Evolutionary conservation across 768 basidiomycete species (phyloP).

Genomic region (Auricularia auricula-judae): DNA sequence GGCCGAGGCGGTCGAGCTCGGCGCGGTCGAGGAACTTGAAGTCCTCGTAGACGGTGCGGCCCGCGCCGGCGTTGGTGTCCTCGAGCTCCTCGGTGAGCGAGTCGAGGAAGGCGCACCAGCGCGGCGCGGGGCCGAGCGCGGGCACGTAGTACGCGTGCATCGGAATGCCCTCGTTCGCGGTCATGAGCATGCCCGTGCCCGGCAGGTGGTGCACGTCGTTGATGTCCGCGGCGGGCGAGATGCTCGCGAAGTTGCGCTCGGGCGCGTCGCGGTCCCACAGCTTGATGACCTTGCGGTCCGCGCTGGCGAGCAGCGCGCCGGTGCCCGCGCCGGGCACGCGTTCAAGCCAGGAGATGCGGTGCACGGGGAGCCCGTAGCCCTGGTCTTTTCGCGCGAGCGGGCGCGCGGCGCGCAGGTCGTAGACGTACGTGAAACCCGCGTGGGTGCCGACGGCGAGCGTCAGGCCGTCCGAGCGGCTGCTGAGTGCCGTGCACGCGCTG

Average conservation of each 20-base stretch:
- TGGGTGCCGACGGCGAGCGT: conserved; percentile 92
- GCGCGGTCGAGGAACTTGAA: conserved; percentile 90
- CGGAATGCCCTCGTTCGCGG: conserved; percentile 93
- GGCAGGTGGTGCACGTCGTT: conserved; percentile 88
- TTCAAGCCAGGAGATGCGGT: conserved; percentile 80
- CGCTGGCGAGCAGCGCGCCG: conserved; percentile 60
- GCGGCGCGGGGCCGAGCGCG: conserved; percentile 90
- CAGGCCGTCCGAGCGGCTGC: conserved; percentile 79
- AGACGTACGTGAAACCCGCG: conserved; percentile 87
- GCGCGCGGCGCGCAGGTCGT: conserved; percentile 78
- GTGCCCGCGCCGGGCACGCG: conserved; percentile 71
- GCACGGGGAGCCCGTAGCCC: conserved; percentile 87
- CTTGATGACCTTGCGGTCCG: conserved; percentile 95
- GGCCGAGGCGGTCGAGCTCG: conserved; percentile 81
- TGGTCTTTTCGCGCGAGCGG: conserved; percentile 91
- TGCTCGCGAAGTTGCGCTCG: conserved; percentile 76
- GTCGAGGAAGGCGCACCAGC: conserved; percentile 96
- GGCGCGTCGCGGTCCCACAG: conserved; percentile 91
- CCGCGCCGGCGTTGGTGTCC: conserved; percentile 43
- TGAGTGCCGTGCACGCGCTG: conserved; percentile 71
- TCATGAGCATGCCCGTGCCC: conserved; percentile 78
- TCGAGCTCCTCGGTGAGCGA: conserved; percentile 99
- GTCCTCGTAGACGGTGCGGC: conserved; percentile 79
- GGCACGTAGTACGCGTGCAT: conserved; percentile 94
- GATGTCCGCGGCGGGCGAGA: conserved; percentile 82